Evolutionary conservation across 495 filamentous ascomycete species (phyloP), one percentile per base, ranked within the genome.

Genomic region (Penicillium salamii): DNA sequence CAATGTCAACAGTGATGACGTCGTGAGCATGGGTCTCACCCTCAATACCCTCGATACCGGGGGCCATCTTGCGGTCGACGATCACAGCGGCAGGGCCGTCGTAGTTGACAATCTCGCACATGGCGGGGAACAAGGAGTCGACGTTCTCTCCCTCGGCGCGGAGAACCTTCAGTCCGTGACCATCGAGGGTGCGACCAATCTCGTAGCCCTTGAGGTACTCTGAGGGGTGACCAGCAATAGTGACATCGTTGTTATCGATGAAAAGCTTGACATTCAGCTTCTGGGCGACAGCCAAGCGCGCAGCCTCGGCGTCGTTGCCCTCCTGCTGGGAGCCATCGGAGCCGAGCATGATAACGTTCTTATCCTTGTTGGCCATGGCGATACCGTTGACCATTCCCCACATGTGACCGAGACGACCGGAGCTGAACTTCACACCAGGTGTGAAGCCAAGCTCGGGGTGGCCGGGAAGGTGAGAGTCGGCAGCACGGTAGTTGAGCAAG

Each of bases 231-330:
- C 68, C 68, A 3, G 68, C 66, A 37, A 71, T 71, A 3, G 68
- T 71, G 29, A 71, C 68, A 43, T 71, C 68, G 45, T 71, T 71
- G 61, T 71, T 71, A 43, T 71, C 68, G 35, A 71, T 54, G 46
- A 71, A 71, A 7, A 71, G 40, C 62, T 71, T 71, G 17, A 71
- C 66, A 15, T 70, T 69, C 31, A 71, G 47, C n/a, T 65, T 59
- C 12, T 54, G 50, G 24, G 66, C 68, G 9, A 71, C 68, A 3
- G 68, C 68, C 40, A 71, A 60, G 7, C 68, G 62, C 1, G 68
- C 68, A 7, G 68, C 68, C 48, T 71, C 68, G 15, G 66, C 68
- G 29, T 71, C 68, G 36, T 71, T 71, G n/a, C 68, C 68, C 54
- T 71, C 68, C 41, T 70, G 66, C 53, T 71, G 68, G 21, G 68